These are phyloP conservation scores for Colletotrichum ledebouriae DNA, from an alignment of 2,329 filamentous ascomycete genomes.

Conservation along the genomic window DNA sequence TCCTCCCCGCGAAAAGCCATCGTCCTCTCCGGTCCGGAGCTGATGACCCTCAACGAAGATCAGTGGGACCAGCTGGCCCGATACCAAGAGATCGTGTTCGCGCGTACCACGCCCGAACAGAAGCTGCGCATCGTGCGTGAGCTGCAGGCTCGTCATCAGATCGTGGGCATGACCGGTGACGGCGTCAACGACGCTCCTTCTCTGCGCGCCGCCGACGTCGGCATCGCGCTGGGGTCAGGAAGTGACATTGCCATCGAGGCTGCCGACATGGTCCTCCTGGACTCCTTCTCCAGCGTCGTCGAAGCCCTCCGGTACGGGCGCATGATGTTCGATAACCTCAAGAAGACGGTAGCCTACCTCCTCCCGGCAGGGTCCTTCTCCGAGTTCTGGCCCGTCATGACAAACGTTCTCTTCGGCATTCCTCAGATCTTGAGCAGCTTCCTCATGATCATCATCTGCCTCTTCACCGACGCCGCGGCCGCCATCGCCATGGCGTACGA, in stretches of 20 bases:
- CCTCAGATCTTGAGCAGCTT: constrained; percentile 81
- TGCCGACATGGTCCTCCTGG: constrained; percentile 84
- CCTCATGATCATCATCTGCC: constrained; percentile 78
- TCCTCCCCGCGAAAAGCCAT: constrained; percentile 61
- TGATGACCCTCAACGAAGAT: constrained; percentile 73
- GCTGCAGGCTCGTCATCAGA: constrained; percentile 73
- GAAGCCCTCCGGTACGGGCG: constrained; percentile 80
- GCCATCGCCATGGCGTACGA: constrained; percentile 83
- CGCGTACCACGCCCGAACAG: constrained; percentile 82
- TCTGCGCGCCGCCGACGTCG: constrained; percentile 83
- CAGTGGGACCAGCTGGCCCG: constrained; percentile 76
- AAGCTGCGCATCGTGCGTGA: constrained; percentile 85
- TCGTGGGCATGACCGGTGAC: constrained; percentile 88
- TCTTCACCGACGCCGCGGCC: constrained; percentile 82
- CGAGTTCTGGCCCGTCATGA: constrained; percentile 83
- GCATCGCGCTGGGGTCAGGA: constrained; percentile 84
- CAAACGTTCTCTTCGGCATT: constrained; percentile 78
- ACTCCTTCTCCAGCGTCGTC: constrained; percentile 79
- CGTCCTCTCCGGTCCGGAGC: constrained; percentile 74
- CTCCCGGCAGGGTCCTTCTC: constrained; percentile 80
- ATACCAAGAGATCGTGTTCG: constrained; percentile 82
- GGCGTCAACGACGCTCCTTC: constrained; percentile 90
- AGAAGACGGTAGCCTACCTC: constrained; percentile 82
- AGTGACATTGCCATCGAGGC: constrained; percentile 87
- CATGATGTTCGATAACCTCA: constrained; percentile 84